Evolutionary conservation across 345 rosid species (phyloP).

Genomic region (Lepidium sativum): DNA sequence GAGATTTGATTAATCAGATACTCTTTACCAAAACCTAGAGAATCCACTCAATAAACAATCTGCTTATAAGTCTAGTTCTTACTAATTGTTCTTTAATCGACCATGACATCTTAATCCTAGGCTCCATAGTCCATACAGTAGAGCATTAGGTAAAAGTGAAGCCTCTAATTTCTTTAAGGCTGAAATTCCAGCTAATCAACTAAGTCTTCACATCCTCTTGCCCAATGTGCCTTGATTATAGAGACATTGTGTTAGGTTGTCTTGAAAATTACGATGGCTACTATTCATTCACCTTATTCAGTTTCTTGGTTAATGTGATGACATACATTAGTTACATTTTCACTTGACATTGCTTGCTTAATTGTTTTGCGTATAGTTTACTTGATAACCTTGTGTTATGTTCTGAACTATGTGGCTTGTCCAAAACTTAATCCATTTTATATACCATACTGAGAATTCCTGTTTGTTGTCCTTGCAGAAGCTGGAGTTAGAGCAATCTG

Average conservation of each 20-base stretch:
- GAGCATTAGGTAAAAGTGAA: neutral
- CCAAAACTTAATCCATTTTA: neutral
- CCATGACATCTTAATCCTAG: neutral
- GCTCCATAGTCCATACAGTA: neutral
- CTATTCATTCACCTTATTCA: too few species aligned
- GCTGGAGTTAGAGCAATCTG: conserved; percentile 19
- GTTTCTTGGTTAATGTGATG: neutral
- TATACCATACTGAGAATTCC: neutral
- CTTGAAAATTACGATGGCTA: too few species aligned
- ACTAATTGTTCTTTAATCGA: neutral
- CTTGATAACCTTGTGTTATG: neutral
- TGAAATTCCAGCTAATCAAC: neutral
- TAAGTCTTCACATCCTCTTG: neutral
- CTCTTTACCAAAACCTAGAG: too few species aligned
- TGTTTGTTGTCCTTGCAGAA: conserved; percentile 12
- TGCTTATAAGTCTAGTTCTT: neutral
- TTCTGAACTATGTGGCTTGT: neutral
- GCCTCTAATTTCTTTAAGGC: neutral
- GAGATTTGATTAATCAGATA: too few species aligned
- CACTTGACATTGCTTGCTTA: neutral
- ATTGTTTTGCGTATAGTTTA: neutral
- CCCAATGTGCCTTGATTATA: too few species aligned
- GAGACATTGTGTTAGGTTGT: too few species aligned
- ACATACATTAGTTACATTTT: neutral
- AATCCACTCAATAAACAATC: neutral